These are phyloP conservation scores for Melanogaster broomeanus DNA, from an alignment of 768 basidiomycete genomes.

Conservation along the genomic window DNA sequence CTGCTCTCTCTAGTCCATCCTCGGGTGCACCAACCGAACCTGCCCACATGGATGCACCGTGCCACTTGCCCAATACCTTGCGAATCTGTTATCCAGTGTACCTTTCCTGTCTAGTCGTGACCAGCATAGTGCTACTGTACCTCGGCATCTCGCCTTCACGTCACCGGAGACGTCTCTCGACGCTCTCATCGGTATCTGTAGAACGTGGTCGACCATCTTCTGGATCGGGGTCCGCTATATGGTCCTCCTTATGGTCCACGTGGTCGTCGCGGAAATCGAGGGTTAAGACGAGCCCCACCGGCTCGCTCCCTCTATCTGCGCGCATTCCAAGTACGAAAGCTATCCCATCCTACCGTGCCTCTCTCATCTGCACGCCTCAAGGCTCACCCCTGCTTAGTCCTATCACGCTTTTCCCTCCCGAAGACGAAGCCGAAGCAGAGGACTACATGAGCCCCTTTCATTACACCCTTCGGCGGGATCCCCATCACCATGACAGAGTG, in stretches of 20 bases:
- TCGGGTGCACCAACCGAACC: slow-evolving; percentile 25
- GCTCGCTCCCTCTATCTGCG: slow-evolving; percentile 38
- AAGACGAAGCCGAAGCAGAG: slow-evolving; percentile 50
- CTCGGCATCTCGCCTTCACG: slow-evolving; percentile 39
- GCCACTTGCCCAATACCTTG: slow-evolving; percentile 75
- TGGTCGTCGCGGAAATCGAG: slow-evolving; percentile 46
- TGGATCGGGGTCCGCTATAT: slow-evolving; percentile 39
- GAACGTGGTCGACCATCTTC: slow-evolving; percentile 25
- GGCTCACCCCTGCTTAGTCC: slow-evolving; percentile 41
- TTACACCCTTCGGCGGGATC: slow-evolving; percentile 44
- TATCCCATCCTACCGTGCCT: slow-evolving; percentile 42
- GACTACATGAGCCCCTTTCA: slow-evolving; percentile 50
- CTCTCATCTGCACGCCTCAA: slow-evolving; percentile 39
- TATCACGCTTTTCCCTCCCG: slow-evolving; percentile 36
- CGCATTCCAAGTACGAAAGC: slow-evolving; percentile 40
- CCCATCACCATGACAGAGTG: slow-evolving; percentile 32
- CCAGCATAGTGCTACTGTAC: slow-evolving; percentile 47
- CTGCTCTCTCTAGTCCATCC: slow-evolving; percentile 63
- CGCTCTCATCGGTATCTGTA: slow-evolving; percentile 36
- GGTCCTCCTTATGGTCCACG: slow-evolving; percentile 34
- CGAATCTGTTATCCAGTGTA: slow-evolving; percentile 64
- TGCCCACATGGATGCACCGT: slow-evolving; percentile 66
- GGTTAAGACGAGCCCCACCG: slow-evolving; percentile 41
- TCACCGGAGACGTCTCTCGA: slow-evolving; percentile 16
- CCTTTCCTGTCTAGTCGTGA: slow-evolving; percentile 59